These are phyloP conservation scores for Aphanomyces astaci DNA, from an alignment of 352 stramenopile species.

Conservation along the genomic window DNA sequence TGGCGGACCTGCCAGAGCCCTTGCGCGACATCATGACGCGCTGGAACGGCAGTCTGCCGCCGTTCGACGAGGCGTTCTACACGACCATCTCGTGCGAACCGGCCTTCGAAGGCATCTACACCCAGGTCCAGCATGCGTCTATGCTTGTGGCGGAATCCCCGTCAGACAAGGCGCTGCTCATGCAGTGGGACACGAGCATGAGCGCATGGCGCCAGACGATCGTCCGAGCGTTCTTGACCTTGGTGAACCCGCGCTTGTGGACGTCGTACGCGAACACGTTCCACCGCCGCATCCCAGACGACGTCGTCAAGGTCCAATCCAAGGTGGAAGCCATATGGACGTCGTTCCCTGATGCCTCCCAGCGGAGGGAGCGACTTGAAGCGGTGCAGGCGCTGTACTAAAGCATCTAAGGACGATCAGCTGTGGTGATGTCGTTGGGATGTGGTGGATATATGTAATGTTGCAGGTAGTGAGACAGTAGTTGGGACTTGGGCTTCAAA, in stretches of 20 bases:
- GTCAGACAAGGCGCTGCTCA: conserved; percentile 29
- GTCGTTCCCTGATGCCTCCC: background rate
- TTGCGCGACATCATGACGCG: conserved; percentile 35
- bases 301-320: background rate
- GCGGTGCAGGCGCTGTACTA: background rate
- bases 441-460: background rate
- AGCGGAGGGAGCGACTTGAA: conserved; percentile 13
- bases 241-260: conserved; percentile 60
- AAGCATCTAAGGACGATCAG: background rate
- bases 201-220: conserved; percentile 53
- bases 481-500: background rate
- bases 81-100: conserved; percentile 66
- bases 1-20: conserved; percentile 38
- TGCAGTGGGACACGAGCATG: conserved; percentile 46
- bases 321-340: conserved; percentile 8
- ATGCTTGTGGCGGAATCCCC: conserved; percentile 34
- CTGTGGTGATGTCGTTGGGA: too few relatives aligned
- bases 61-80: conserved; percentile 72
- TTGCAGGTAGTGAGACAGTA: background rate
- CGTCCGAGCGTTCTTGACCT: conserved; percentile 54
- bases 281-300: background rate
- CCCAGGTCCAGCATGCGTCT: conserved; percentile 57
- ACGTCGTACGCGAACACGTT: conserved; percentile 37
- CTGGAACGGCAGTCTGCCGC: conserved; percentile 71
- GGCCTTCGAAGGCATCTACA: conserved; percentile 48